Evolutionary conservation across 176 grass and related monocot species (phyloP), one percentile per base, ranked within the genome.

Genomic region (Panicum miliaceum): DNA sequence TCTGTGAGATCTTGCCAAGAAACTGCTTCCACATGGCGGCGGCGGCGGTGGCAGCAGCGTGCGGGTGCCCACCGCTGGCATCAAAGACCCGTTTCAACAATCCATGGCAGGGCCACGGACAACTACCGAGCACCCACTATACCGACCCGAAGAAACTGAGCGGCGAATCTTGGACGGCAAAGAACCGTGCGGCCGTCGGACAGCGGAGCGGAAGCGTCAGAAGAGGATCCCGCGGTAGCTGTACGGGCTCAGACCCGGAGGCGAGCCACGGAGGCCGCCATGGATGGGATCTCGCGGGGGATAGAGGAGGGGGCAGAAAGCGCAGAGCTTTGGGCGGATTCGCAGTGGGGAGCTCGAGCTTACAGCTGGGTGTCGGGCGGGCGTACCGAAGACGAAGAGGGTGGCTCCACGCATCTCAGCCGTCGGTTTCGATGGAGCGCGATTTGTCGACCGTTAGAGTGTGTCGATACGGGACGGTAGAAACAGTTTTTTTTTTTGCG

Each of bases 21-120:
- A 98, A 91, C 47, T 95, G 90, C 89, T 93, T 98, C 96, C 92
- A 98, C 96, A 98, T 98, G 52, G 71, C 86, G 65, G 85, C 85
- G 60, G 72, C 82, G 61, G 84, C 81, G n/a, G n/a, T n/a, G n/a
- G 36, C 47, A 35, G 37, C 63, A 40, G 67, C 48, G 10, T 32
- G 56, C 20, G 81, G 53, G 82, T 32, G 47, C 71, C 52, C 72
- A 70, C 42, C 10, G 45, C 71, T 77, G 8, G 82, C 64, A 82
- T 98, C 19, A 84, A 81, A 15, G 81, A 47, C 64, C 72, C 72
- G 71, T 82, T 86, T 90, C 78, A 86, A 71, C 36, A 81, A 82
- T 45, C 36, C 71, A 71, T 72, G 63, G 43, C 32, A 45, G 9
- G 64, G 13, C 45, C 82, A 78, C 34, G 78, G 43, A 71, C 61